Percentiles rank a stretch among this genome's conserved stretches.
These are phyloP conservation scores for Vitrella brassicaformis DNA, from an alignment of 73 alveolate species.

Conservation along the genomic window DNA sequence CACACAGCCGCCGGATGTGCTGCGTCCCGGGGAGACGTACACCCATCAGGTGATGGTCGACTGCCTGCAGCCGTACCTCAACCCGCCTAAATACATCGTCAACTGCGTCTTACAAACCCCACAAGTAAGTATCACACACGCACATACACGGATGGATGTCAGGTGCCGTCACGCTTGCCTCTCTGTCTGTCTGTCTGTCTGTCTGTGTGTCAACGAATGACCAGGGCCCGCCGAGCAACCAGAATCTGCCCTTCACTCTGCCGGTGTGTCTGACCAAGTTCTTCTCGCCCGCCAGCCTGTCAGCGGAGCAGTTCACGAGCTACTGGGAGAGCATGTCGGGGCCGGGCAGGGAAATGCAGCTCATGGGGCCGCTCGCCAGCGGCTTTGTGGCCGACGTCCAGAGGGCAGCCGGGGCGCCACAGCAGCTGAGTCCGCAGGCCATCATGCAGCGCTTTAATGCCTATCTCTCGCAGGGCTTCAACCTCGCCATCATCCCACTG, in stretches of 20 bases:
- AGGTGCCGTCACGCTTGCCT: neutral
- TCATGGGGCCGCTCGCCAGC: no score
- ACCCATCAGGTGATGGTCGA: neutral
- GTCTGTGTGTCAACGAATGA: neutral
- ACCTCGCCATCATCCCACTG: no score
- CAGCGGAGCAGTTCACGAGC: neutral
- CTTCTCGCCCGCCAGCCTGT: neutral
- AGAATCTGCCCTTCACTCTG: neutral
- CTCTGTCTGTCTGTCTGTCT: neutral
- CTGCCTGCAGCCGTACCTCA: neutral
- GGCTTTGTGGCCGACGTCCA: no score
- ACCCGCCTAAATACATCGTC: neutral
- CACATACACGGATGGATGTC: neutral
- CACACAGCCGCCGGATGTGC: no score
- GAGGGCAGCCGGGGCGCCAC: no score
- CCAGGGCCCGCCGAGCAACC: neutral
- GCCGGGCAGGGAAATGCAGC: no score
- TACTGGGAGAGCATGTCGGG: no score
- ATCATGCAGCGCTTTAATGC: no score
- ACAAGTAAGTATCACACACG: neutral
- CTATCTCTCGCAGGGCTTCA: no score
- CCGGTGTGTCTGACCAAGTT: neutral
- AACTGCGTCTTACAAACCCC: neutral
- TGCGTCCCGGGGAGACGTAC: neutral
- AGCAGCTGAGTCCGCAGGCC: no score